phyloP scores from a whole-genome alignment of 306 rosid genomes.

The Gynostemma pentaphyllum region DNA sequence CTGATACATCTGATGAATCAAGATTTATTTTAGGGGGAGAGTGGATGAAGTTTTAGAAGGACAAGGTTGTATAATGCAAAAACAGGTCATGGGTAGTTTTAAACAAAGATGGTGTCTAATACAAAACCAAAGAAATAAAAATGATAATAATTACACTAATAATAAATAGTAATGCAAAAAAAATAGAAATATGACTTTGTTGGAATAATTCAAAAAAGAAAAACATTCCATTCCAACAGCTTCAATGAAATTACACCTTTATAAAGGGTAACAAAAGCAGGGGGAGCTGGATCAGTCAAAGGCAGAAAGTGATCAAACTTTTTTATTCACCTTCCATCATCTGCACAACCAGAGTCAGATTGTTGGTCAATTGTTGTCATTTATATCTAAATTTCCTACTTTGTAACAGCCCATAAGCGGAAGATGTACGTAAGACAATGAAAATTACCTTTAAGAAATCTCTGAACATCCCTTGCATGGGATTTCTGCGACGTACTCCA shows the following conservation, averaged over 20 bases:
- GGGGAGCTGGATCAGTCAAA: neutral
- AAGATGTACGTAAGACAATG: neutral
- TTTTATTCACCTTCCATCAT: slow-evolving; percentile 13
- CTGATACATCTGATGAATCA: too few relatives aligned
- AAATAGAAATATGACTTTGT: neutral
- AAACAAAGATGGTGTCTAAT: too few relatives aligned
- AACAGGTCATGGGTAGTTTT: neutral
- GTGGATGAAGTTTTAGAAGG: neutral
- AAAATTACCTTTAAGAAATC: slow-evolving; percentile 71
- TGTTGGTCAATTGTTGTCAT: neutral
- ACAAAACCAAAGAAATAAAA: too few relatives aligned
- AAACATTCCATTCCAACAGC: neutral
- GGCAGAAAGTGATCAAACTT: neutral
- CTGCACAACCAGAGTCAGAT: neutral
- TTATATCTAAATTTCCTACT: neutral
- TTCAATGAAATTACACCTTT: neutral
- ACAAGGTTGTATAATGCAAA: neutral
- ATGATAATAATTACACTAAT: too few relatives aligned
- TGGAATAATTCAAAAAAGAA: neutral
- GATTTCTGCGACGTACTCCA: slow-evolving; percentile 72
- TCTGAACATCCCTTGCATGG: slow-evolving; percentile 85
- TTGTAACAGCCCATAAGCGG: neutral
- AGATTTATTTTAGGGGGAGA: too few relatives aligned
- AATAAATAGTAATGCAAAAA: too few relatives aligned
- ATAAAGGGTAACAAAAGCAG: neutral